Conservation (phyloP, 73 alveolate genomes). For the Paramecium sonneborni region DNA sequence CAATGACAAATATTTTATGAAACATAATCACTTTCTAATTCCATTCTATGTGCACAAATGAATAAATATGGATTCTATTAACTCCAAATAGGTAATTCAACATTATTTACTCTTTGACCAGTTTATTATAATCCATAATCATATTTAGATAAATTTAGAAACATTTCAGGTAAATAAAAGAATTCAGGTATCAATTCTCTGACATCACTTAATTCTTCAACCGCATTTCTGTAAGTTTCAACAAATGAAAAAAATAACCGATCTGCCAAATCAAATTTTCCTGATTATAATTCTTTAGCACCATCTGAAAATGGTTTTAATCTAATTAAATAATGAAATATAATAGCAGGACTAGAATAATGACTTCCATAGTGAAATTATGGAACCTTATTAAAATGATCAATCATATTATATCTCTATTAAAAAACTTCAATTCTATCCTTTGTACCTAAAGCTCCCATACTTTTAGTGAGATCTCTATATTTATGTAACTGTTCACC, state of each 20-base stretch:
- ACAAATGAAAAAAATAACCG: conserved; percentile 86
- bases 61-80: conserved; percentile 77
- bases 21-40: conserved; percentile 84
- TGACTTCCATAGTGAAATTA: conserved; percentile 95
- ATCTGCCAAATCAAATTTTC: conserved; percentile 92
- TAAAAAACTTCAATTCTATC: conserved; percentile 60
- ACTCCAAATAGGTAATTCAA: conserved; percentile 86
- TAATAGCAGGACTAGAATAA: conserved; percentile 96
- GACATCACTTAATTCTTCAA: conserved; percentile 89
- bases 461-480: conserved; percentile 61
- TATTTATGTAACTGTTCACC: conserved; percentile 49
- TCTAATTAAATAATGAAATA: conserved; percentile 88
- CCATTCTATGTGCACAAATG: conserved; percentile 75
- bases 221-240: conserved; percentile 79
- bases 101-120: conserved; percentile 82
- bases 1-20: conserved; percentile 73
- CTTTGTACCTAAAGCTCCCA: conserved; percentile 67
- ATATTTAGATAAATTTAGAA: conserved; percentile 61
- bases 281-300: conserved; percentile 88
- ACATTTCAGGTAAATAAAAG: conserved; percentile 93
- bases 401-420: conserved; percentile 59
- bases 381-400: conserved; percentile 65
- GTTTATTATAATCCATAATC: conserved; percentile 89
- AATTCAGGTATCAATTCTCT: conserved; percentile 98
- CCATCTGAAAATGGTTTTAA: conserved; percentile 93